phyloP scores from a whole-genome alignment of 2,329 filamentous ascomycete genomes.

The Ceratocystis colombiana region DNA sequence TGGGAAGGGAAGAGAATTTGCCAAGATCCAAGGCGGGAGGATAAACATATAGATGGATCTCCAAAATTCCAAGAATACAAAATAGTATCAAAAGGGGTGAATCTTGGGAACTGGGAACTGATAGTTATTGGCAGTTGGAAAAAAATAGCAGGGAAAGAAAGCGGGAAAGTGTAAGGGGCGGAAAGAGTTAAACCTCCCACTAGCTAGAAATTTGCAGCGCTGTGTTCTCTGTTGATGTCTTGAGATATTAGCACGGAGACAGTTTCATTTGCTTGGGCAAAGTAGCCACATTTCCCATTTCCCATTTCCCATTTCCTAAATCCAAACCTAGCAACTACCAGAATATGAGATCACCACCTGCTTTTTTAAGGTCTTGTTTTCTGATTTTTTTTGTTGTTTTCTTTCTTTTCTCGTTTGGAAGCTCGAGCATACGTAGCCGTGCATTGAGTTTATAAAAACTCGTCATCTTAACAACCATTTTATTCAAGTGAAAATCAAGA shows the following conservation, averaged over 20 bases:
- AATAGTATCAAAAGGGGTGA: neutral
- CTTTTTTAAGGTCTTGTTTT: too few relatives aligned
- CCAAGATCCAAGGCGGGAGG: slow-evolving; percentile 1
- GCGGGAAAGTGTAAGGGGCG: neutral
- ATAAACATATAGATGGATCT: slow-evolving; percentile 10
- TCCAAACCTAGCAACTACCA: neutral
- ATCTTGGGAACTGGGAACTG: neutral
- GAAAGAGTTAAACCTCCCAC: neutral
- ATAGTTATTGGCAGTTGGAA: neutral
- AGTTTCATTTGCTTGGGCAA: neutral
- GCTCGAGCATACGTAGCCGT: neutral
- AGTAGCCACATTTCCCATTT: neutral
- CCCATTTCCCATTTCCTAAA: too few relatives aligned
- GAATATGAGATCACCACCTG: neutral
- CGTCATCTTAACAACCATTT: neutral
- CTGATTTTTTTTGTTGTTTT: neutral
- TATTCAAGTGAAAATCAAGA: neutral
- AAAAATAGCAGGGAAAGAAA: neutral
- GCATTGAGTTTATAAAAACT: neutral
- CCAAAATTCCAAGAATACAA: slow-evolving; percentile 5
- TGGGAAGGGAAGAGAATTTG: neutral
- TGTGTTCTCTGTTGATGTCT: slow-evolving; percentile 7
- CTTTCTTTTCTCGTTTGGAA: neutral
- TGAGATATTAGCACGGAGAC: neutral
- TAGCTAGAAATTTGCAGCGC: neutral